Evolutionary conservation across 2,329 filamentous ascomycete genomes (phyloP).

Genomic region (Alternaria burnsii): DNA sequence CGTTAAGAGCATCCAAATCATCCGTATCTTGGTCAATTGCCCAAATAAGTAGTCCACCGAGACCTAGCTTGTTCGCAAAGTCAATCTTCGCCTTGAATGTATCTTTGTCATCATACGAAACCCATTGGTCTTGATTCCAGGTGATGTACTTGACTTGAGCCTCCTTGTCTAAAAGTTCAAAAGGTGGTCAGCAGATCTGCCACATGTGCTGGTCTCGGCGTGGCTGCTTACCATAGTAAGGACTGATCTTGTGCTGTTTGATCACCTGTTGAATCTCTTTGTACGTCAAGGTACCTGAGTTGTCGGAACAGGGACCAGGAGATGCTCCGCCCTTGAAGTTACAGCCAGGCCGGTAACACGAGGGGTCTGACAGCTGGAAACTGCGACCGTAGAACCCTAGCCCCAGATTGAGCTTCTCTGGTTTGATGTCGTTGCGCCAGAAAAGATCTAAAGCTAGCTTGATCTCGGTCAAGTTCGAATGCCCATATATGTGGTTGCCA

Average conservation of each 20-base stretch:
- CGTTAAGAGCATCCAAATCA: too few relatives aligned
- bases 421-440: conserved; percentile 55
- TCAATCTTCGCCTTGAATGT: conserved; percentile 60
- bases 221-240: conserved; percentile 1
- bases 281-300: conserved; percentile 12
- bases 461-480: conserved; percentile 60
- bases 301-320: conserved; percentile 23
- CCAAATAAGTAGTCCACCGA: conserved; percentile 14
- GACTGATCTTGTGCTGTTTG: conserved; percentile 13
- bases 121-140: conserved; percentile 38
- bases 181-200: too few relatives aligned
- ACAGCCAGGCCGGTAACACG: conserved; percentile 13
- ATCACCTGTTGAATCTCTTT: conserved; percentile 30
- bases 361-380: conserved; percentile 31
- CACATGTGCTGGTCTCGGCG: too few relatives aligned
- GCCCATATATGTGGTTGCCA: conserved; percentile 40
- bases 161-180: conserved; percentile 3
- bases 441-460: conserved; percentile 52
- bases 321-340: conserved; percentile 5
- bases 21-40: background rate
- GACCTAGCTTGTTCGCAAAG: conserved; percentile 42
- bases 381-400: conserved; percentile 55
- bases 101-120: conserved; percentile 36
- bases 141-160: conserved; percentile 32
- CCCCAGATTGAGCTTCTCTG: conserved; percentile 54